Conservation (phyloP, 257 asterid genomes). For the Handroanthus guayacan region DNA sequence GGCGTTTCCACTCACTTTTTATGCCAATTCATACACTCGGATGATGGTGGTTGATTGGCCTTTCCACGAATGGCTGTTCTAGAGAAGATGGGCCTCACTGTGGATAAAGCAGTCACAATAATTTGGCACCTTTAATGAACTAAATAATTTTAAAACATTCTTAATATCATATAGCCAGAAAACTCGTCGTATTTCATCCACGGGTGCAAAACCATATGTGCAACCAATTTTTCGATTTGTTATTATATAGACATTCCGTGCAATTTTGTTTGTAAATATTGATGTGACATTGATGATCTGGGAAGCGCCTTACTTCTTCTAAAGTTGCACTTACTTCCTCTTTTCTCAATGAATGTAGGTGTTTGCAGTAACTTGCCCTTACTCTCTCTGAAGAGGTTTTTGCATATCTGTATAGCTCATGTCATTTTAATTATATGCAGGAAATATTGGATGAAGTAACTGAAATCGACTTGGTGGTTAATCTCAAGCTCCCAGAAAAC, state of each 20-base stretch:
- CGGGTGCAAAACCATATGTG: background rate
- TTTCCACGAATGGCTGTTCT: background rate
- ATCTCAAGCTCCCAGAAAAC: constrained; percentile 78
- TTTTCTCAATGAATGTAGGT: background rate
- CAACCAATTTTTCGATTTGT: background rate
- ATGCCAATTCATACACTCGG: background rate
- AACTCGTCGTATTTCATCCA: background rate
- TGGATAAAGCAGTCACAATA: background rate
- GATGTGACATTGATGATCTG: background rate
- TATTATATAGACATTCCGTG: background rate
- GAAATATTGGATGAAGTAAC: constrained; percentile 79
- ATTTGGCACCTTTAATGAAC: background rate
- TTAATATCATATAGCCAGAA: background rate
- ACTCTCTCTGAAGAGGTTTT: constrained; percentile 8
- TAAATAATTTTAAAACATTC: background rate
- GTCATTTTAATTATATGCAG: constrained; percentile 38
- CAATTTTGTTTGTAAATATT: background rate
- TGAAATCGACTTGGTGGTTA: constrained; percentile 77
- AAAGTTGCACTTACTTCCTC: background rate
- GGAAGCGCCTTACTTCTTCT: background rate
- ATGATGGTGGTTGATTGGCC: background rate
- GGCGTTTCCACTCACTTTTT: background rate
- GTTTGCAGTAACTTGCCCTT: background rate
- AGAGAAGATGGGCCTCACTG: background rate
- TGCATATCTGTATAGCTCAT: background rate